Conservation (phyloP, 306 rosid genomes). For the Cicer pinnatifidum region DNA sequence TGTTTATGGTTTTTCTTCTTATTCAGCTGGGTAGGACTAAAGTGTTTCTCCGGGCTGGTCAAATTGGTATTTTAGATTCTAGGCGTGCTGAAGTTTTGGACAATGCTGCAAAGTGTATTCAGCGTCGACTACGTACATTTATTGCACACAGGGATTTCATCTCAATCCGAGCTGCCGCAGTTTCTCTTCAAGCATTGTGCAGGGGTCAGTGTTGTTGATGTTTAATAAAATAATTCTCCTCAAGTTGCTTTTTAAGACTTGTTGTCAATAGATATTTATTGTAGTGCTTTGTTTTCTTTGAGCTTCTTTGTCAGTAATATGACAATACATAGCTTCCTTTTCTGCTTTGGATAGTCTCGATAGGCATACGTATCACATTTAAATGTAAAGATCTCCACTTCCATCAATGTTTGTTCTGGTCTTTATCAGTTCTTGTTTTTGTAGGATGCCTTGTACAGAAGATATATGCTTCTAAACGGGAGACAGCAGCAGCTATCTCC, state of each 20-base stretch:
- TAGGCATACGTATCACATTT: slow-evolving; percentile 24
- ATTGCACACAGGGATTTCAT: slow-evolving; percentile 72
- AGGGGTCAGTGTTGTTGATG: slow-evolving; percentile 63
- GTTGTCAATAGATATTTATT: slow-evolving; percentile 9
- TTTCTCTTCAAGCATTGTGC: slow-evolving; percentile 79
- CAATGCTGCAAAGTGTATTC: slow-evolving; percentile 78
- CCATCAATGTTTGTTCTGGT: slow-evolving; percentile 29
- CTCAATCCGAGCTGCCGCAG: slow-evolving; percentile 59
- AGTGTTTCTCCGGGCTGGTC: slow-evolving; percentile 97
- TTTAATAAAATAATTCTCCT: background rate
- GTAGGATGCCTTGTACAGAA: slow-evolving; percentile 73
- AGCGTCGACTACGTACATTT: slow-evolving; percentile 68
- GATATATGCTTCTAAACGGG: slow-evolving; percentile 65
- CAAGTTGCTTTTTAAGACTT: background rate
- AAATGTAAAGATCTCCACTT: slow-evolving; percentile 1
- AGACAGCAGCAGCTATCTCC: slow-evolving; percentile 67
- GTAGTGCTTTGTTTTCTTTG: background rate
- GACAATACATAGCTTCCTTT: slow-evolving; percentile 20
- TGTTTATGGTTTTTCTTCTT: slow-evolving; percentile 34
- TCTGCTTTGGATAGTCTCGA: background rate
- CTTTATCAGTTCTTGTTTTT: slow-evolving; percentile 37
- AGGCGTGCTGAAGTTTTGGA: slow-evolving; percentile 88
- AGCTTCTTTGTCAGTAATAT: slow-evolving; percentile 12
- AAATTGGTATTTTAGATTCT: slow-evolving; percentile 89
- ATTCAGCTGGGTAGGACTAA: slow-evolving; percentile 89